Evolutionary conservation across 805 yeast genomes (phyloP), one percentile per base, ranked within the genome.

Genomic region (Teunomyces funiuensis): DNA sequence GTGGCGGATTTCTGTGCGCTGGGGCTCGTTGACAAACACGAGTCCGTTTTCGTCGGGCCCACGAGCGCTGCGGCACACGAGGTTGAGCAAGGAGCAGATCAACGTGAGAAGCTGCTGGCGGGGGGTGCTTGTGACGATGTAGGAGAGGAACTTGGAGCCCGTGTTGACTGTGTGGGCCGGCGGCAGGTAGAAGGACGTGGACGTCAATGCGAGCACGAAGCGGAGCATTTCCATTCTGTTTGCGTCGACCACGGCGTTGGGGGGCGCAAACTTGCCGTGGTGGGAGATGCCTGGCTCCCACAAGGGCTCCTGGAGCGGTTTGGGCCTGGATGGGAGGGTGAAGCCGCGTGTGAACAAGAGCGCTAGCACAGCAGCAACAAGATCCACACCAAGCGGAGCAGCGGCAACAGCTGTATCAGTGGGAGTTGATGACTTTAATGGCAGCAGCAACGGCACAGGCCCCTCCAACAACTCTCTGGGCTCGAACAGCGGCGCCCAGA

Each of bases 41-140:
- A 78, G 49, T 2, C 78, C 80, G 36, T 70, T 74, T n/a, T 75
- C 76, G 6, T 60, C 65, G 7, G 66, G 49, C 10, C 59, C 52
- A 31, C 62, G 46, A 2, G 79, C 71, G 11, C 80, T 67, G 23
- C 87, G 66, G 49, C 85, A 77, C 1, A 75, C 63, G 4, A 77
- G 56, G 58, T 90, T 91, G 8, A 87, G 54, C 13, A 88, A 63
- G 2, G 96, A 86, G 50, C 89, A 83, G 2, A 85, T 74, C 42
- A 77, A 69, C 17, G 78, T 75, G 37, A 73, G 57, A 23, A 70
- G 58, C 47, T 73, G 77, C 37, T 66, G 61, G 55, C 69, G 77
- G 5, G 79, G 83, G 30, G 71, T 63, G 4, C 69, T 65, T 10
- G 76, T 63, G 30, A 76, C 82, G 38, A 82, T 61, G 5, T 74